Evolutionary conservation across 441 rosid species (phyloP), one percentile per base, ranked within the genome.

Genomic region (Croton laevigatus): DNA sequence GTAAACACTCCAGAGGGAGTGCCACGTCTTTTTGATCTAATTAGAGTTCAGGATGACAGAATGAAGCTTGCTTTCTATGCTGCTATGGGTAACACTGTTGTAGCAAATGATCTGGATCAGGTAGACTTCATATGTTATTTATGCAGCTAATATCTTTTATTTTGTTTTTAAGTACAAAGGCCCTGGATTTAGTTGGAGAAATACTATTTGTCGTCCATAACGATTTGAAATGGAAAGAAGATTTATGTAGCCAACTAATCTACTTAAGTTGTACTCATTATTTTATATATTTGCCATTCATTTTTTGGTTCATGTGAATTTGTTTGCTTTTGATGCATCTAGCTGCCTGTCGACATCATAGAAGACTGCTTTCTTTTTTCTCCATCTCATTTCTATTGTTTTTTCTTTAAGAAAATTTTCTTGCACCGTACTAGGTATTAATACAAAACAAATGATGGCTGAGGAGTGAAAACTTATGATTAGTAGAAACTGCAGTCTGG

Each of bases 41-140:
- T 94, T 66, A 85, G 87, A 80, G 97, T 92, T 80, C 79, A 81
- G 73, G 96, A 94, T 83, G 97, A 91, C 76, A 85, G 94, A 75
- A 85, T 90, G 91, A 94, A 84, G 78, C 97, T 90, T 80, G 98
- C 99, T 63, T 94, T 94, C 77, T 94, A 79, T 84, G 96, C 98
- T 46, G 89, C 90, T 71, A 66, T 90, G 79, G 86, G 91, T 64
- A 89, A 92, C 81, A 92, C 99, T 73, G 79, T 91, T 68, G 97
- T 95, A 68, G 91, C 87, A 16, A 89, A 87, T 71, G 90, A 89
- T 84, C 91, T 95, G 70, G 99, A 95, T 79, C 98, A 92, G 97
- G 98, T 90, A 76, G 42, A 51, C 37, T 72, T 69, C 57, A 36
- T 64, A 61, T 27, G 32, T 58, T 73, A 27, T 6, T 38, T 12